phyloP scores from a whole-genome alignment of 441 rosid genomes.

The Populus hybrid region DNA sequence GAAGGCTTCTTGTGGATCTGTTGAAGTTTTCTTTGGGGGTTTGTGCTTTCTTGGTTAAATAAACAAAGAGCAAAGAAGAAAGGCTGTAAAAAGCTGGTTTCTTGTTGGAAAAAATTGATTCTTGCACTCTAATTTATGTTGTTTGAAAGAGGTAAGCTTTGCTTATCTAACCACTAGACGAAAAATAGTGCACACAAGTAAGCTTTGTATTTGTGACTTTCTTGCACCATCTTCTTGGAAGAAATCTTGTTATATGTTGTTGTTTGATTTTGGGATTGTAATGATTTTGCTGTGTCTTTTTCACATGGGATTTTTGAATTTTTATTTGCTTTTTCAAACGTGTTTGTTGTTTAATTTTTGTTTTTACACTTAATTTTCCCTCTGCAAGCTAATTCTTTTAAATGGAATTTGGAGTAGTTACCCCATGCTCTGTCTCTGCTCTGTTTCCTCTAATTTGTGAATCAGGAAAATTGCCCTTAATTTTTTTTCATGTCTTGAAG shows the following conservation, averaged over 20 bases:
- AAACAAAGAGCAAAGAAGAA: not conserved
- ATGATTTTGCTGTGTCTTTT: not conserved
- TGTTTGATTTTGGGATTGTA: not conserved
- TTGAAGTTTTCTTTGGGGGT: not conserved
- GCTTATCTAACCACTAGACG: not conserved
- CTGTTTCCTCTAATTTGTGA: not conserved
- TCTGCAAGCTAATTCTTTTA: slow-evolving; percentile 1
- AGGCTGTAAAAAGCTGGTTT: not conserved
- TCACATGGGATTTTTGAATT: not conserved
- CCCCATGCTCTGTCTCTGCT: not conserved
- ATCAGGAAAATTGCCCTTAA: not conserved
- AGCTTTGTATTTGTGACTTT: not conserved
- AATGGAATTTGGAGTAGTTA: not conserved
- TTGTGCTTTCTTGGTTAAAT: not conserved
- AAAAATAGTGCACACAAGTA: not conserved
- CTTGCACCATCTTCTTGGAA: not conserved
- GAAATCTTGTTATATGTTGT: not conserved
- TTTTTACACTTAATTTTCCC: not conserved
- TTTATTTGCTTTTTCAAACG: not conserved
- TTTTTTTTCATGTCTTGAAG: not conserved
- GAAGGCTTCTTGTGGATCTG: not conserved
- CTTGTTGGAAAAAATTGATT: not conserved
- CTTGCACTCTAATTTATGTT: not conserved
- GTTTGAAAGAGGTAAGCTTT: not conserved
- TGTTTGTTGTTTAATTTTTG: not conserved